Percentiles rank a stretch among this genome's conserved stretches.
Evolutionary conservation across 2,329 filamentous ascomycete genomes (phyloP).

Genomic region (Aspergillus latus): DNA sequence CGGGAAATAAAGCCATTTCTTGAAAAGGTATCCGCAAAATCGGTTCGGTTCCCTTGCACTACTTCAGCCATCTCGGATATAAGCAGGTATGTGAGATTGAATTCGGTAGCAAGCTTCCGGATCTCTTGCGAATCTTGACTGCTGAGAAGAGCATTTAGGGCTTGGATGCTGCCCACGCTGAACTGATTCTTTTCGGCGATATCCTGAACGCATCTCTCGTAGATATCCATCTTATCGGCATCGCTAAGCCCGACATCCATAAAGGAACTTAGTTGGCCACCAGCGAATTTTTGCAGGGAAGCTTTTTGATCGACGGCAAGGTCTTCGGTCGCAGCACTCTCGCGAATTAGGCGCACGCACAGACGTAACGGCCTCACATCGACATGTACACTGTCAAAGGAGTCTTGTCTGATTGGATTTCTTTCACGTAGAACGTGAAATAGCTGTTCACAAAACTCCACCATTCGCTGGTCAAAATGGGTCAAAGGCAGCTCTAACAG

Average conservation of each 20-base stretch:
- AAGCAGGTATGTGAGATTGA: conserved; percentile 61
- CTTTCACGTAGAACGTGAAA: conserved; percentile 53
- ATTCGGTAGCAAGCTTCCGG: conserved; percentile 58
- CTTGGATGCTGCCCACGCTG: conserved; percentile 71
- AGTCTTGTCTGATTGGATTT: conserved; percentile 33
- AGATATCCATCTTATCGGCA: conserved; percentile 62
- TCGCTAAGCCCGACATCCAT: conserved; percentile 56
- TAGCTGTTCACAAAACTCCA: conserved; percentile 61
- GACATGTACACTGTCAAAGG: conserved; percentile 28
- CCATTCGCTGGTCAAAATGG: conserved; percentile 61
- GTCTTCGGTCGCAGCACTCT: conserved; percentile 61
- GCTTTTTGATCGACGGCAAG: conserved; percentile 58
- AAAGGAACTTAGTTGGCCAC: conserved; percentile 61
- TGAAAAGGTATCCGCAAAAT: conserved; percentile 40
- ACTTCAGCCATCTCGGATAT: conserved; percentile 65
- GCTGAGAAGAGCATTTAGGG: conserved; percentile 51
- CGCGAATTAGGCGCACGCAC: conserved; percentile 68
- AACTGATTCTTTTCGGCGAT: conserved; percentile 63
- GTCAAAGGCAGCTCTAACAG: conserved; percentile 64
- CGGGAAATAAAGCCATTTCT: conserved; percentile 53
- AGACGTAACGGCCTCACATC: conserved; percentile 52
- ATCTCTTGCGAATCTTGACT: conserved; percentile 53
- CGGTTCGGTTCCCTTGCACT: conserved; percentile 43
- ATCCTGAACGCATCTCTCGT: conserved; percentile 66
- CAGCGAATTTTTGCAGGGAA: conserved; percentile 64